Base-by-base conservation (phyloP, 108 stramenopile genomes). In the Cyclotella sp. region DNA sequence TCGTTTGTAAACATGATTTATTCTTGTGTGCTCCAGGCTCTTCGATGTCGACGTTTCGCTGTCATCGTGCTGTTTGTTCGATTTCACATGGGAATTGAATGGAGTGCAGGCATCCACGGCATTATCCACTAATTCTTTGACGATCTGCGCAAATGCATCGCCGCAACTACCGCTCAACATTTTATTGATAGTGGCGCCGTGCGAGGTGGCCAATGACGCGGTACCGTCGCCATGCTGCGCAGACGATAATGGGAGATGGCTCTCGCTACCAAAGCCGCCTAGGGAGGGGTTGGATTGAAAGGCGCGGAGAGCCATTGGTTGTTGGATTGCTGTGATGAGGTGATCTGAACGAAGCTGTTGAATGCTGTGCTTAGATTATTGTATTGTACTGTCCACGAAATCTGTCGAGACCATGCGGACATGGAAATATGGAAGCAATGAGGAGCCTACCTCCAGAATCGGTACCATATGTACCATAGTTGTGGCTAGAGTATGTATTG, bases 111-210 rank as follows among this genome's bases (percentile, higher is more conserved):
- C 95, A 84, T 95, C 95, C 0, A 95, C 87, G 27, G 91, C 95
- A 74, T 95, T 95, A 83, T 95, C 95, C 7, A 95, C 95, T 9
- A 95, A 87, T 71, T 95, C 95, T 67, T 95, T 95, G 24, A 93
- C 79, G 21, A 95, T 95, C 70, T 93, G 92, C n/a, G 89, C 89
- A 65, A 95, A 88, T 30, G 92, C 90, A 67, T 93, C 95, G 34
- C 84, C 59, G 24, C 42, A 49, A 14, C 42, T 39, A 26, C 29
- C 10, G 49, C 14, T 27, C 44, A 45, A 41, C 6, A 13, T 16
- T 64, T 13, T 1, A 19, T 4, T 62, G 3, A 18, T 7, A 9
- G 43, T 46, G 8, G 19, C 19, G 4, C 8, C 49, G 49, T 18
- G 19, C 19, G 49, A n/a, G n/a, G n/a, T 4, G 19, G 49, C 19